Evolutionary conservation across 805 yeast species (phyloP).

Genomic region (Sugiyamaella lignohabitans): DNA sequence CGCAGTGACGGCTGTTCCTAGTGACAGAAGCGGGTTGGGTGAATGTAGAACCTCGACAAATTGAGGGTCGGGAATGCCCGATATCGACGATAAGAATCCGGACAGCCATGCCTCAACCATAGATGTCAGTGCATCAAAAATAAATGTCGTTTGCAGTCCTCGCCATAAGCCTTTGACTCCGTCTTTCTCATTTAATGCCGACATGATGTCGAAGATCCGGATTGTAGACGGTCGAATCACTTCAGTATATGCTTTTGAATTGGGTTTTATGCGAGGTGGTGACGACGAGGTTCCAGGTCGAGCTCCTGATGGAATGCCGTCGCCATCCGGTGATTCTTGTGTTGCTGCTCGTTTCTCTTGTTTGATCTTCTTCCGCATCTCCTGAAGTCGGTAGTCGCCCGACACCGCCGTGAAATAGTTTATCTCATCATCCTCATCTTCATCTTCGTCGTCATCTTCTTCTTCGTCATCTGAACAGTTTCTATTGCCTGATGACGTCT

Average conservation of each 20-base stretch:
- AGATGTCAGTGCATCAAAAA: conserved; percentile 64
- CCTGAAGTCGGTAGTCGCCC: conserved; percentile 17
- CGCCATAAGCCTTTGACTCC: conserved; percentile 55
- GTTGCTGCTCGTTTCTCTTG: conserved; percentile 5
- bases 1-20: conserved; percentile 62
- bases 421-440: conserved; percentile 39
- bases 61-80: conserved; percentile 82
- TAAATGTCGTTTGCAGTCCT: conserved; percentile 73
- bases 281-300: background rate
- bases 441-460: conserved; percentile 26
- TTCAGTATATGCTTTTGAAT: conserved; percentile 3
- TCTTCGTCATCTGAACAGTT: conserved; percentile 14
- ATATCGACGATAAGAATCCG: conserved; percentile 74
- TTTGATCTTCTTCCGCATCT: conserved; percentile 6
- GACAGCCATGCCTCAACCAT: conserved; percentile 89
- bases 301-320: conserved; percentile 3
- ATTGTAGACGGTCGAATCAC: conserved; percentile 24
- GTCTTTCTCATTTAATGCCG: conserved; percentile 59
- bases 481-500: background rate
- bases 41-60: conserved; percentile 78
- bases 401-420: conserved; percentile 36
- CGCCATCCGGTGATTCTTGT: conserved; percentile 1
- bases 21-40: conserved; percentile 64
- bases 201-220: conserved; percentile 28
- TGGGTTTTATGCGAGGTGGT: background rate